A percentile compares a stretch with the other conserved stretches of the same genome.
phyloP scores from a whole-genome alignment of 2,329 filamentous ascomycete genomes.

The Rugonectria rugulosa region DNA sequence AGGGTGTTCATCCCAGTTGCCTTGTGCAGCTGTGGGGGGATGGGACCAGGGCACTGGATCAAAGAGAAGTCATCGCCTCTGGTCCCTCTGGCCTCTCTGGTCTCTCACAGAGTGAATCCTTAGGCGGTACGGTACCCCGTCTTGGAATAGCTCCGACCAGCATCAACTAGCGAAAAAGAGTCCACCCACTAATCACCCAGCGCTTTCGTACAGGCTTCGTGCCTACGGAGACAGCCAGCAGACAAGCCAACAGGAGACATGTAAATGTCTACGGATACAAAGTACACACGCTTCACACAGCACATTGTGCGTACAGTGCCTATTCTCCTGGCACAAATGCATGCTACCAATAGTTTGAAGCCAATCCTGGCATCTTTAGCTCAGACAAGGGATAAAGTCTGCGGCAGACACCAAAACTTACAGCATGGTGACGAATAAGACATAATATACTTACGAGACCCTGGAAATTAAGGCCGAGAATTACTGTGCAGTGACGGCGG shows the following conservation, averaged over 20 bases:
- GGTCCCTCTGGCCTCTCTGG: too few species aligned
- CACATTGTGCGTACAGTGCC: too few species aligned
- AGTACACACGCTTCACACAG: too few species aligned
- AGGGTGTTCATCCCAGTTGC: slow-evolving; percentile 35
- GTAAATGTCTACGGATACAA: slow-evolving; percentile 1
- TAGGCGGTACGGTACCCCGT: slow-evolving; percentile 23
- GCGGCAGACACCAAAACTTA: neutral
- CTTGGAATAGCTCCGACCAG: slow-evolving; percentile 27
- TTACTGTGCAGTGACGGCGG: neutral
- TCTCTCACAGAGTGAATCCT: slow-evolving; percentile 17
- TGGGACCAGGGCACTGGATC: slow-evolving; percentile 22
- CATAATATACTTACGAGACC: neutral
- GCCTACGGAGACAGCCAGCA: slow-evolving; percentile 16
- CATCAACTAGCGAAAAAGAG: slow-evolving; percentile 28
- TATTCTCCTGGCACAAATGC: too few species aligned
- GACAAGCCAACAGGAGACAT: slow-evolving; percentile 13
- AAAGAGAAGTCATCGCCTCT: slow-evolving; percentile 20
- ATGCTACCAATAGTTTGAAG: too few species aligned
- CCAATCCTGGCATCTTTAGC: slow-evolving; percentile 9
- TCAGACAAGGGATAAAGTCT: slow-evolving; percentile 4
- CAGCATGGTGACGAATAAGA: neutral
- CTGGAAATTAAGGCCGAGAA: neutral
- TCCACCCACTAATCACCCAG: slow-evolving; percentile 15
- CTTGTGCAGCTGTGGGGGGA: slow-evolving; percentile 24
- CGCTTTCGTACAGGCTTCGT: too few species aligned